Base-by-base conservation (phyloP, 306 rosid genomes). In the Sphenostylis stenocarpa region DNA sequence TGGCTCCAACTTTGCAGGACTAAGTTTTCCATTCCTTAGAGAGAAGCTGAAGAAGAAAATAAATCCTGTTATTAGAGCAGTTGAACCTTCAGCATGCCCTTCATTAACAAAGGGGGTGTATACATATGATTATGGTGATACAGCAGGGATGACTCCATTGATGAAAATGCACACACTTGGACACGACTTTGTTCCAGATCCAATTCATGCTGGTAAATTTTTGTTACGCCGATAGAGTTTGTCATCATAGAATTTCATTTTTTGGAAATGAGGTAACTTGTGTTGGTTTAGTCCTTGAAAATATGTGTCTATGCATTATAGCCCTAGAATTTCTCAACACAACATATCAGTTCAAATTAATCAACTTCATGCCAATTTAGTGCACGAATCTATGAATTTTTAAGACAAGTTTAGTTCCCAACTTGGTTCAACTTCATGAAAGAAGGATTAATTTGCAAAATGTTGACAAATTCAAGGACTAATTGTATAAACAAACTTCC, bases 101-200 rank as follows among this genome's bases (percentile, higher is more conserved):
- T 95, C 97, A n/a, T 85, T 94, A 24, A 94, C 98, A 29, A 89
- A 87, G 83, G 98, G 98, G 28, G 66, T 88, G 1, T 94, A 92
- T 70, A 26, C 91, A 6, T 92, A 94, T 70, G 98, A 94, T 85
- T 92, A 74, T 80, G 97, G 97, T 55, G 98, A 94, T 56, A 90
- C 90, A 17, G 97, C 96, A 3, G 95, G 97, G 86, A 19, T 94
- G 93, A 94, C 98, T 71, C 98, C 98, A 5, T 81, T 94, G 82
- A 92, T 94, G 98, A 94, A 94, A 86, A 92, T 92, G 98, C 98
- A 92, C 72, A 94, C 97, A 2, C 94, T 94, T 71, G 98, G 98
- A 1, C 98, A 94, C 10, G 63, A 92, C 84, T 94, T 94, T 70
- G 79, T 94, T 80, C 98, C 98, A 0, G 98, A 94, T 81, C 98